These are phyloP conservation scores for Cercospora brassicicola DNA, from an alignment of 2,329 filamentous ascomycete species.

Conservation along the genomic window DNA sequence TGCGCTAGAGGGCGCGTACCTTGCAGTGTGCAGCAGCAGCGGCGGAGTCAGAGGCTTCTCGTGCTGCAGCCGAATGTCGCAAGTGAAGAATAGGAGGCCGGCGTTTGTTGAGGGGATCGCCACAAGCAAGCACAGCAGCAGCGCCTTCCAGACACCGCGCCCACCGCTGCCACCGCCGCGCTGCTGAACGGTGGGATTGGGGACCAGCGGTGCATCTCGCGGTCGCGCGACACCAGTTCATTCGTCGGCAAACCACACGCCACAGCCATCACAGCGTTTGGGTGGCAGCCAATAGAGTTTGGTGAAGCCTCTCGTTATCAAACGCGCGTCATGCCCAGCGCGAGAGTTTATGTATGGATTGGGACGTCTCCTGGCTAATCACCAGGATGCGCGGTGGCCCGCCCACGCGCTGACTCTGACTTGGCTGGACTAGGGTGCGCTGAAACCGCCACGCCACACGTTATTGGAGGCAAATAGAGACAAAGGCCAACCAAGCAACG, in stretches of 20 bases:
- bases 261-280: slow-evolving; percentile 1
- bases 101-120: neutral
- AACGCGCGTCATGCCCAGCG: neutral
- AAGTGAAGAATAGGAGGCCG: neutral
- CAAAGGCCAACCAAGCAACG: slow-evolving; percentile 6
- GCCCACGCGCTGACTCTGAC: slow-evolving; percentile 6
- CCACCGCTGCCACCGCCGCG: neutral
- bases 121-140: neutral
- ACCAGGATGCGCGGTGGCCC: neutral
- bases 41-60: neutral
- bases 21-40: neutral
- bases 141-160: neutral
- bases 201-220: neutral
- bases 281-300: neutral
- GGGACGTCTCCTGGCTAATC: slow-evolving; percentile 4
- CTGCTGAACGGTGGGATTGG: neutral
- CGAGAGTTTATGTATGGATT: slow-evolving; percentile 1
- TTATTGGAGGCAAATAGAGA: slow-evolving; percentile 2
- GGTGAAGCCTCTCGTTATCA: neutral
- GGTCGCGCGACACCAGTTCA: neutral
- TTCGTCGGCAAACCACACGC: neutral
- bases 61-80: neutral
- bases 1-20: neutral
- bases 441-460: slow-evolving; percentile 11
- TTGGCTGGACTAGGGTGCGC: neutral